These are phyloP conservation scores for Tetrahymena elliotti DNA, from an alignment of 73 alveolate species.

Conservation along the genomic window DNA sequence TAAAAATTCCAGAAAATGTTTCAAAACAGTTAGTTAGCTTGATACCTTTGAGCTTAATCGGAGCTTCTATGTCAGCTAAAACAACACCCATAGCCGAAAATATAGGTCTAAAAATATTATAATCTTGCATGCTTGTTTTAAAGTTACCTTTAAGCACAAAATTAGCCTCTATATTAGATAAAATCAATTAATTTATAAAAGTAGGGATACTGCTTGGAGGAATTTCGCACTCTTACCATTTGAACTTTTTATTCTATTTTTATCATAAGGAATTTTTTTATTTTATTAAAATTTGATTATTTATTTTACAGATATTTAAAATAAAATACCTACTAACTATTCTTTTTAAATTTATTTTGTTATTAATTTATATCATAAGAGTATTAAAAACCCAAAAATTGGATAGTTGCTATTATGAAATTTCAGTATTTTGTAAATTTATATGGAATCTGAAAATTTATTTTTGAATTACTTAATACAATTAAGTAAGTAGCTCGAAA, in stretches of 20 bases:
- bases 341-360: no score
- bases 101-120: neutral
- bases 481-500: no score
- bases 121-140: neutral
- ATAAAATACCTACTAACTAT: no score
- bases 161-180: conserved; percentile 3
- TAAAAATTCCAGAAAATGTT: neutral
- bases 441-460: no score
- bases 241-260: neutral
- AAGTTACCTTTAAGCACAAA: neutral
- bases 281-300: no score
- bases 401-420: no score
- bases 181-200: neutral
- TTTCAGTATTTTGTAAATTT: no score
- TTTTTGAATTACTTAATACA: no score
- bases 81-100: conserved; percentile 22
- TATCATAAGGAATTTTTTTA: neutral
- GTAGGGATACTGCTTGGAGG: conserved; percentile 19
- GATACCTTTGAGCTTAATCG: conserved; percentile 2
- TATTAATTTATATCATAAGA: no score
- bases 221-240: conserved; percentile 4
- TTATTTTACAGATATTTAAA: no score
- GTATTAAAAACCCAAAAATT: no score
- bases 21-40: conserved; percentile 12
- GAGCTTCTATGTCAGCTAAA: conserved; percentile 12